Evolutionary conservation across 352 stramenopile species (phyloP).

Genomic region (Phytophthora aleatoria): DNA sequence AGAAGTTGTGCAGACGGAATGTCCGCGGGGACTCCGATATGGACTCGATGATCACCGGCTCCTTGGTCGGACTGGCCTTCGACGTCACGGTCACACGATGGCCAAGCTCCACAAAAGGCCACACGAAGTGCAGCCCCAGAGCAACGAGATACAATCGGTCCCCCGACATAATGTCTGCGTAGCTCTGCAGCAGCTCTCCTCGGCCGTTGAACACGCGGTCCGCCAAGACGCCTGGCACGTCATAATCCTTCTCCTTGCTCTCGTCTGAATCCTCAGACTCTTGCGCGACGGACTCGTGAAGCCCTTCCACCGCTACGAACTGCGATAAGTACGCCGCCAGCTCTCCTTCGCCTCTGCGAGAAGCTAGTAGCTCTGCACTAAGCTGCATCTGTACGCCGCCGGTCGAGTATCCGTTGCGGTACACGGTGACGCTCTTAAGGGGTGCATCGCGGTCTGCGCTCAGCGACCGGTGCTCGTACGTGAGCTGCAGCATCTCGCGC

Average conservation of each 20-base stretch:
- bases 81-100: conserved; percentile 69
- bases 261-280: conserved; percentile 11
- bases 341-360: conserved; percentile 47
- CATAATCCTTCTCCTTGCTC: conserved; percentile 29
- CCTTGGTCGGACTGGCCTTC: conserved; percentile 56
- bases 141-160: conserved; percentile 79
- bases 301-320: conserved; percentile 75
- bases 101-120: conserved; percentile 81
- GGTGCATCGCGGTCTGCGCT: conserved; percentile 38
- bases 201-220: conserved; percentile 79
- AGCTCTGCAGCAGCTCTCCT: conserved; percentile 55
- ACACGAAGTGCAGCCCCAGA: conserved; percentile 74
- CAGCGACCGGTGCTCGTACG: conserved; percentile 59
- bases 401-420: conserved; percentile 80
- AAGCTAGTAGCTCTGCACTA: conserved; percentile 56
- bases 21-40: conserved; percentile 81
- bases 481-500: conserved; percentile 69
- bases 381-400: conserved; percentile 78
- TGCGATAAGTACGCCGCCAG: conserved; percentile 83
- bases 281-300: conserved; percentile 28
- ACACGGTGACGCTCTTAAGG: conserved; percentile 76
- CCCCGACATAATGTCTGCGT: conserved; percentile 54
- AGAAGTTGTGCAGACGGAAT: conserved; percentile 90
- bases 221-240: conserved; percentile 44
- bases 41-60: conserved; percentile 74